Percentiles rank a stretch among this genome's conserved stretches.
phyloP scores from a whole-genome alignment of 1,139 yeast species.

The Candida labiduridarum region DNA sequence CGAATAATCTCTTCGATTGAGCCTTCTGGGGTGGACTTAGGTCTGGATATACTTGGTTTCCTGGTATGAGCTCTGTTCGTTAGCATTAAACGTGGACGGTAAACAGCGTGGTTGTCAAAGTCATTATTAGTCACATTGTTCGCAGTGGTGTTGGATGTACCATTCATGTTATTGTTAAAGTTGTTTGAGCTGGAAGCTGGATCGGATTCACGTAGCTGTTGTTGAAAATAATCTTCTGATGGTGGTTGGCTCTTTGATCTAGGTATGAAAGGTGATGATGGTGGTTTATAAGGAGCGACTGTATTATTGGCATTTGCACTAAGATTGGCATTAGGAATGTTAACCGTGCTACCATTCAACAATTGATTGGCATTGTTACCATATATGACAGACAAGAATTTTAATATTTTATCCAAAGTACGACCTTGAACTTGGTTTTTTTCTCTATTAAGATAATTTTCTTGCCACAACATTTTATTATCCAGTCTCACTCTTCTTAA shows the following conservation, averaged over 20 bases:
- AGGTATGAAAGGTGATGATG: conserved; percentile 10
- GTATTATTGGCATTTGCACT: conserved; percentile 6
- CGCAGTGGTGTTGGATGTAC: conserved; percentile 8
- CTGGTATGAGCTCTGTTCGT: conserved; percentile 40
- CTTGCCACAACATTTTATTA: conserved; percentile 90
- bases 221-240: conserved; percentile 9
- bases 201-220: background rate
- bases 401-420: conserved; percentile 82
- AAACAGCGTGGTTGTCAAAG: conserved; percentile 21
- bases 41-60: conserved; percentile 16
- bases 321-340: background rate
- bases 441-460: conserved; percentile 79
- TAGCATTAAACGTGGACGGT: conserved; percentile 45
- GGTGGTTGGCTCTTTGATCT: conserved; percentile 12
- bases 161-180: conserved; percentile 1
- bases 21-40: conserved; percentile 19
- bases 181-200: background rate
- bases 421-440: conserved; percentile 84
- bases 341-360: conserved; percentile 29
- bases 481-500: conserved; percentile 80
- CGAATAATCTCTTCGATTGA: conserved; percentile 43
- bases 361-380: conserved; percentile 64
- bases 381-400: conserved; percentile 82
- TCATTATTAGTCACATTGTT: conserved; percentile 4
- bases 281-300: conserved; percentile 11